Evolutionary conservation across 257 asterid species (phyloP), one percentile per base, ranked within the genome.

Genomic region (Solanum neorickii): DNA sequence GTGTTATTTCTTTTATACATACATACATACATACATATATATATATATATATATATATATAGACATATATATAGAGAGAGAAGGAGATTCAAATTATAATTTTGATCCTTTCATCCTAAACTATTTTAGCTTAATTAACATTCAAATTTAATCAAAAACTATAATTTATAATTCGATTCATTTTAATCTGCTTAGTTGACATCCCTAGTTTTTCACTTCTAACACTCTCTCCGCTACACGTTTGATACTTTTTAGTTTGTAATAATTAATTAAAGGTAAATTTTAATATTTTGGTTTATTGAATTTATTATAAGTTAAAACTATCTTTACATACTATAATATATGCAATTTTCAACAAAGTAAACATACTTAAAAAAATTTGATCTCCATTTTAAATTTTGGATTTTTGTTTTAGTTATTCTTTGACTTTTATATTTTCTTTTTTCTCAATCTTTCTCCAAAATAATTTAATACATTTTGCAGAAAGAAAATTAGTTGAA

Each of bases 401-500:
- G 21, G 21, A 52, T 52, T 52, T 15, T 49, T 11, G 7, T 49
- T 16, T 52, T 18, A 18, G 29, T 62, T 62, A 62, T 23, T 62
- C 69, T 62, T 62, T 23, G 69, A 23, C 3, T 23, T 23, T 23
- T 62, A 23, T 23, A 21, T 39, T 21, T 74, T 74, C 13, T 39
- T 41, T 12, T 3, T 75, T 41, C 39, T 44, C 2, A n/a, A 6
- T 41, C 7, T 42, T 77, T n/a, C 5, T 25, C 15, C 60, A 76
- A 76, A 76, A 42, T 80, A 49, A 16, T 33, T 16, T 78, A 1
- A 1, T 59, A 5, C 12, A 25, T 7, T 8, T 9, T 29, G 16
- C 95, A 93, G 98, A 93, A 77, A 91, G 93, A 83, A 33, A 83
- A 86, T 89, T 92, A 82, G 78, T 87, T 75, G 93, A 90, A 88